Evolutionary conservation across 108 stramenopile species (phyloP), one percentile per base, ranked within the genome.

Genomic region (Nitzschia sp.): DNA sequence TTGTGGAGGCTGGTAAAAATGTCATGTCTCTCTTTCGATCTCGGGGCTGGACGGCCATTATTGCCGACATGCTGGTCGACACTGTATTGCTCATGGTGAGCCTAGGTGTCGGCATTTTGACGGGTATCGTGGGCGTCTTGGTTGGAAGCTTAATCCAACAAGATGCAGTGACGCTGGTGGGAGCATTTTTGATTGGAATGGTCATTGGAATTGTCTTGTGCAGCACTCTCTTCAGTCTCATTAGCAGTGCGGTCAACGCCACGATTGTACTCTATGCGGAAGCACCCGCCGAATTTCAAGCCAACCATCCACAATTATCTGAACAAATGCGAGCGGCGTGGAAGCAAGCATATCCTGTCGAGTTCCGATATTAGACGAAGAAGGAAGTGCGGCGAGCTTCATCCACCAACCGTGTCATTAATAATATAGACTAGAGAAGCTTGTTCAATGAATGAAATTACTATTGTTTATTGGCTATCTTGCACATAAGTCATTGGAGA

Each of bases 181-280:
- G 2, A 2, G 55, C 76, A 0, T 74, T 79, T 48, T 31, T 78
- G n/a, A 26, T 89, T 47, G 86, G 87, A 19, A 70, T 82, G 9
- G 35, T 88, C 11, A 66, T 87, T 26, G 90, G 90, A 21, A 72
- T 86, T 46, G 77, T 85, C 25, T 57, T 87, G 9, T 78, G 84
- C 24, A 68, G 64, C 5, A 84, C 88, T 18, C 45, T 95, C 63
- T 72, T 91, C 51, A 74, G 80, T 28, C 77, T 89, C 6, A 75
- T 97, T 27, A 78, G 76, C 17, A 86, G 89, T 68, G 94, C 85
- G 4, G 93, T 93, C 42, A 89, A 95, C 54, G 88, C 94, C 5
- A 89, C 93, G 33, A 90, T 93, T 72, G 96, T 97, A 0, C 88
- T 88, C 66, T 95, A 86, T 59, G 94, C 95, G 19, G 91, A 95